Percentiles rank a stretch among this genome's conserved stretches.
These are phyloP conservation scores for Brasenia schreberi DNA, from an alignment of 164 flowering plant species.

Conservation along the genomic window DNA sequence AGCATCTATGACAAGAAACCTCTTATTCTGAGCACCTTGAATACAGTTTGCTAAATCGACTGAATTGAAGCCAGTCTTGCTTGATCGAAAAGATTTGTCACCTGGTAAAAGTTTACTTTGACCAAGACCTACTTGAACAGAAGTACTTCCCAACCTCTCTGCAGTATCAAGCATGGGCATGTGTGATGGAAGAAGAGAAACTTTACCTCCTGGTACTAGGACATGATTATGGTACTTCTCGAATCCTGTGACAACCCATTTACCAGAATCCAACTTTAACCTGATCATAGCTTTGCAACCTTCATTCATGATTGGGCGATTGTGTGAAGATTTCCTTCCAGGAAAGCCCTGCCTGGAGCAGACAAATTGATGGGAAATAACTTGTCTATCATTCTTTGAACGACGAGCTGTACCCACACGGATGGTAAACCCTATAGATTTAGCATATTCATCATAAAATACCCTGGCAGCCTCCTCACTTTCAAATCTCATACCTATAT, in stretches of 20 bases:
- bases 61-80: neutral
- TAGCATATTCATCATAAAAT: slow-evolving; percentile 8
- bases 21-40: neutral
- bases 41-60: neutral
- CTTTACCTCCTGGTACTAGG: slow-evolving; percentile 4
- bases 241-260: slow-evolving; percentile 5
- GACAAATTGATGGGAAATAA: slow-evolving; percentile 4
- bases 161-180: neutral
- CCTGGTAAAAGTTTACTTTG: neutral
- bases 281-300: slow-evolving; percentile 10
- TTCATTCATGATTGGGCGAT: slow-evolving; percentile 1
- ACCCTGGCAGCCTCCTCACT: slow-evolving; percentile 5
- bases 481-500: slow-evolving; percentile 8
- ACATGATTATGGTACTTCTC: slow-evolving; percentile 10
- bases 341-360: slow-evolving; percentile 6
- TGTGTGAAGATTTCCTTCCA: neutral
- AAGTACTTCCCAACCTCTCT: neutral
- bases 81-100: neutral
- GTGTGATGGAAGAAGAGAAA: slow-evolving; percentile 8
- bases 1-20: slow-evolving; percentile 5
- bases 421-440: slow-evolving; percentile 3
- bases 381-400: slow-evolving; percentile 5
- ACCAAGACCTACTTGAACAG: neutral
- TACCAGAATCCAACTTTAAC: slow-evolving; percentile 7
- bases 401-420: slow-evolving; percentile 1